Evolutionary conservation across 139 green algal genomes (phyloP).

Genomic region (Picochlorum sp.): DNA sequence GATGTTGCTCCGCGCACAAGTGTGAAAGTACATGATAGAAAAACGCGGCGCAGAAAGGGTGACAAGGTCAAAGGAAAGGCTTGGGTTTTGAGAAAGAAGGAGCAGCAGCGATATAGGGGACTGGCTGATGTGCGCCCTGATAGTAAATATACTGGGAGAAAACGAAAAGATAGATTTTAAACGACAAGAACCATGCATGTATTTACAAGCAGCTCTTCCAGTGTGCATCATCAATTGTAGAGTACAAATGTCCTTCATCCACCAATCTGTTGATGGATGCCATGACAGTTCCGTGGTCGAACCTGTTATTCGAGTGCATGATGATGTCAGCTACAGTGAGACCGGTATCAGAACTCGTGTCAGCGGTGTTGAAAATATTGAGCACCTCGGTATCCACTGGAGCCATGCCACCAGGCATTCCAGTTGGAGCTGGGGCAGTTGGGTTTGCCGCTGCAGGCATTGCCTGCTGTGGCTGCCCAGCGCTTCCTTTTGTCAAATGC

Average conservation of each 20-base stretch:
- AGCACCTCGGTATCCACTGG: conserved; percentile 21
- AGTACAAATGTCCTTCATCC: conserved; percentile 70
- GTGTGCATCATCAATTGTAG: conserved; percentile 65
- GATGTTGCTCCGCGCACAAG: conserved; percentile 13
- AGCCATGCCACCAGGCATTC: conserved; percentile 20
- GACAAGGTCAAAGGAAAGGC: conserved; percentile 27
- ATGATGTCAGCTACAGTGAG: conserved; percentile 32
- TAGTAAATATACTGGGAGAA: conserved; percentile 89
- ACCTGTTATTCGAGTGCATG: conserved; percentile 18
- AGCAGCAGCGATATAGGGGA: conserved; percentile 68
- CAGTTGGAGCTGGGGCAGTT: neutral
- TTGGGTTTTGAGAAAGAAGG: conserved; percentile 93
- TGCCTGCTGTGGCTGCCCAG: neutral
- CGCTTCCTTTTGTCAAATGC: conserved; percentile 50
- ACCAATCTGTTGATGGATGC: conserved; percentile 39
- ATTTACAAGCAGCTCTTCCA: conserved; percentile 38
- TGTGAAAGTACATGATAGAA: conserved; percentile 27
- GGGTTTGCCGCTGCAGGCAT: neutral
- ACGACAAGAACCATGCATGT: neutral
- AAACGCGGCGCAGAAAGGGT: conserved; percentile 29
- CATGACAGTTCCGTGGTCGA: conserved; percentile 32
- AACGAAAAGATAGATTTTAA: conserved; percentile 63
- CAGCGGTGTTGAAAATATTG: conserved; percentile 24
- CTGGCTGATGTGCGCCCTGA: conserved; percentile 68
- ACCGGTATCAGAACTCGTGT: conserved; percentile 18